Conservation (phyloP, 2,329 filamentous ascomycete species). For the Colletotrichum filicis region DNA sequence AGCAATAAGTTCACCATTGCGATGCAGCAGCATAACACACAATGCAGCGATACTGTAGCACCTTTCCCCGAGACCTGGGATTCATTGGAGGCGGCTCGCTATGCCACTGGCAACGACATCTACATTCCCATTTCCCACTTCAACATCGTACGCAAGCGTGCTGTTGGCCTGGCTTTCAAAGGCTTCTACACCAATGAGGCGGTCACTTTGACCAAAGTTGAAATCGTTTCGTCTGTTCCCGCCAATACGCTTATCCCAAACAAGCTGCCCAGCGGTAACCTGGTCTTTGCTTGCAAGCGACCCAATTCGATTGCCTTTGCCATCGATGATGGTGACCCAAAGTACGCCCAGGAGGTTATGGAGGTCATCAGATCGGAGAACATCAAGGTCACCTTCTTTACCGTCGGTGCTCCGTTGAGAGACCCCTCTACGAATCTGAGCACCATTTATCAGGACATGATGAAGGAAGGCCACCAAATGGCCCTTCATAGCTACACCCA, state of each 20-base stretch:
- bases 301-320: slow-evolving; percentile 79
- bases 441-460: slow-evolving; percentile 72
- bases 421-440: slow-evolving; percentile 70
- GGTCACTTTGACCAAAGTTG: slow-evolving; percentile 65
- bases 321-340: slow-evolving; percentile 75
- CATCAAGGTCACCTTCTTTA: slow-evolving; percentile 79
- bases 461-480: slow-evolving; percentile 71
- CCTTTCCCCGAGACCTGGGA: slow-evolving; percentile 77
- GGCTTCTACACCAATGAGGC: slow-evolving; percentile 69
- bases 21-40: slow-evolving; percentile 73
- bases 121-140: slow-evolving; percentile 77
- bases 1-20: slow-evolving; percentile 72
- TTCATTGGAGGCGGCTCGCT: slow-evolving; percentile 73
- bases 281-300: slow-evolving; percentile 72
- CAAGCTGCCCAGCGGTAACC: slow-evolving; percentile 69
- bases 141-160: slow-evolving; percentile 65
- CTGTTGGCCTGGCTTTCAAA: slow-evolving; percentile 70
- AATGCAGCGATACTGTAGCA: slow-evolving; percentile 64
- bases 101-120: slow-evolving; percentile 64
- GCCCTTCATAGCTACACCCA: slow-evolving; percentile 76
- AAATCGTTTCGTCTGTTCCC: slow-evolving; percentile 68
- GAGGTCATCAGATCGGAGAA: slow-evolving; percentile 70
- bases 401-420: slow-evolving; percentile 71
- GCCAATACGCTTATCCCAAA: slow-evolving; percentile 61
- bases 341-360: slow-evolving; percentile 53